These are phyloP conservation scores for Glycyrrhiza uralensis DNA, from an alignment of 306 rosid species.

Conservation along the genomic window DNA sequence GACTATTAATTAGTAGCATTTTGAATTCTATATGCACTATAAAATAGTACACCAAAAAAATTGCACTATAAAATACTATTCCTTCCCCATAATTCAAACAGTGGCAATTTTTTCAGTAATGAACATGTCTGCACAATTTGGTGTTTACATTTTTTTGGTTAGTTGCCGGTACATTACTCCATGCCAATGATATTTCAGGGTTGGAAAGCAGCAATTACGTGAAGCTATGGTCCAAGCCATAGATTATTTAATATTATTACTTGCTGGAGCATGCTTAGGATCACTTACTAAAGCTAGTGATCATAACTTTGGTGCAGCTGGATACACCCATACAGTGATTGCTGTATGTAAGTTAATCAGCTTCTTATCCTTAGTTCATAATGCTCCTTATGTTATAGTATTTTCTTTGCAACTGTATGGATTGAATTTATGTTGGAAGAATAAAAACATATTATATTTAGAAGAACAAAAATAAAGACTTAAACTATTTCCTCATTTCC, in stretches of 20 bases:
- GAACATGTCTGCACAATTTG: neutral
- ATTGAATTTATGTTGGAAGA: neutral
- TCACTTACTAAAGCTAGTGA: constrained; percentile 62
- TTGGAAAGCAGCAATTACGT: constrained; percentile 80
- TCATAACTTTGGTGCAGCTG: constrained; percentile 68
- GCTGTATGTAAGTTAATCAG: constrained; percentile 79
- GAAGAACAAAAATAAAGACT: neutral
- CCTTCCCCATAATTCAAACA: no score
- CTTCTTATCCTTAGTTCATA: neutral
- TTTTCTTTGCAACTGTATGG: neutral
- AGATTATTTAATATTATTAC: constrained; percentile 84
- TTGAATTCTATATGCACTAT: no score
- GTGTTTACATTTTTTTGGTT: neutral
- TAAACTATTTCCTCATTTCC: neutral
- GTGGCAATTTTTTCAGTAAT: neutral
- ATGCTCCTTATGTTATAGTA: neutral
- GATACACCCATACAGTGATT: constrained; percentile 79
- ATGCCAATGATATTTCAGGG: constrained; percentile 46
- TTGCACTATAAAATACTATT: no score
- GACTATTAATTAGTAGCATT: no score
- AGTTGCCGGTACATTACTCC: constrained; percentile 15
- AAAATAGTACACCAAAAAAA: no score
- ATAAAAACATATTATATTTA: neutral
- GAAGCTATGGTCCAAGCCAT: constrained; percentile 83
- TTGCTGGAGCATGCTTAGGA: constrained; percentile 98